Evolutionary conservation across 208 protist species (phyloP).

Genomic region (Sergeia podlipaevii): DNA sequence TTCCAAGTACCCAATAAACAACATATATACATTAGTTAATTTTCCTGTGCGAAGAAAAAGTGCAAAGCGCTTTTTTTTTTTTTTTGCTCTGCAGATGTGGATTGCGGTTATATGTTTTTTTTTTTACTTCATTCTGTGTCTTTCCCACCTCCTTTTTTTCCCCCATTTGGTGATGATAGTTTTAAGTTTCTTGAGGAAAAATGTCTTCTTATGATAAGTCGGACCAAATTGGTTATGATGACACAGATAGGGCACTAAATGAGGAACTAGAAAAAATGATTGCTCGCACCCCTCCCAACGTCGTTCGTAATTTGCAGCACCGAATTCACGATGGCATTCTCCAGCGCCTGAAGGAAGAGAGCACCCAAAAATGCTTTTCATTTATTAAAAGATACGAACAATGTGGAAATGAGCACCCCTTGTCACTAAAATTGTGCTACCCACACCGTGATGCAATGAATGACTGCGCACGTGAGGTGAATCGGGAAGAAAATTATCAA

Average conservation of each 20-base stretch:
- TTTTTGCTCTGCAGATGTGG: too few species aligned
- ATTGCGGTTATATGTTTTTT: too few species aligned
- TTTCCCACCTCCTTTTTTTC: neutral
- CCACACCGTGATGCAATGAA: conserved; percentile 84
- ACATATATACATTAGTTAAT: too few species aligned
- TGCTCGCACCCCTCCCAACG: conserved; percentile 51
- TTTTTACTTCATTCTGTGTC: neutral
- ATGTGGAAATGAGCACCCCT: conserved; percentile 65
- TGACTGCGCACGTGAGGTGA: conserved; percentile 76
- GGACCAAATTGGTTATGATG: conserved; percentile 78
- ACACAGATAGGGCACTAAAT: conserved; percentile 65
- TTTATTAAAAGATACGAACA: conserved; percentile 75
- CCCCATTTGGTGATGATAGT: neutral
- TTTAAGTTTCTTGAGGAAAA: neutral
- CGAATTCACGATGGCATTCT: conserved; percentile 86
- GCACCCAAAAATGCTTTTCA: conserved; percentile 68
- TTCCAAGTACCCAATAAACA: too few species aligned
- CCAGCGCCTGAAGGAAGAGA: conserved; percentile 85
- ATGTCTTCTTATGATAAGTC: conserved; percentile 88
- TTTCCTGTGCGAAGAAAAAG: too few species aligned
- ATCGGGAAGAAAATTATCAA: conserved; percentile 86
- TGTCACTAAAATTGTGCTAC: conserved; percentile 62
- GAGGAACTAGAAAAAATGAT: conserved; percentile 75
- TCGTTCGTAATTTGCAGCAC: conserved; percentile 68
- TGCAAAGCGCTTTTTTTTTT: too few species aligned